Evolutionary conservation across 345 rosid species (phyloP).

Genomic region (Durio zibethinus): DNA sequence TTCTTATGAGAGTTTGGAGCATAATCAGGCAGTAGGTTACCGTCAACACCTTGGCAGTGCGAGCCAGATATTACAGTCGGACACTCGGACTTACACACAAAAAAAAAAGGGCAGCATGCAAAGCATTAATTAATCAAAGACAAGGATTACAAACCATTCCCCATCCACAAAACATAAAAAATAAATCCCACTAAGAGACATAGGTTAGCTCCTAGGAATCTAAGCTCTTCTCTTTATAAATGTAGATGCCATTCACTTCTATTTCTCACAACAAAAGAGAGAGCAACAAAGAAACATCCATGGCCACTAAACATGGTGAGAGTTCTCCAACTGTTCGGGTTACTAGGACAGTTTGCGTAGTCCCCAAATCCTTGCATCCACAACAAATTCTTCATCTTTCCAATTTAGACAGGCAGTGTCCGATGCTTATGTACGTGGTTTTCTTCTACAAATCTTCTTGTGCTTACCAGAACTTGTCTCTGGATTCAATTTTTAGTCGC

Average conservation of each 20-base stretch:
- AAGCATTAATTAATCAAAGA: conserved; percentile 2
- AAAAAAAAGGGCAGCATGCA: neutral
- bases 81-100: too few species aligned
- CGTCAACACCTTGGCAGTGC: neutral
- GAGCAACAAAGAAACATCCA: conserved; percentile 5
- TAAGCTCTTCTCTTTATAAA: neutral
- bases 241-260: neutral
- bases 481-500: conserved; percentile 35
- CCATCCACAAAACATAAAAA: too few species aligned
- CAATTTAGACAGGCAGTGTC: conserved; percentile 69
- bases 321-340: conserved; percentile 21
- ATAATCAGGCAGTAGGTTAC: neutral
- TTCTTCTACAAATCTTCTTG: conserved; percentile 47
- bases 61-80: conserved; percentile 4
- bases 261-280: conserved; percentile 14
- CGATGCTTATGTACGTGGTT: conserved; percentile 54
- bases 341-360: conserved; percentile 27
- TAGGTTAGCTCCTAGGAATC: conserved; percentile 2
- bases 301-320: conserved; percentile 25
- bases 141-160: neutral
- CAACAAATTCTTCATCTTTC: conserved; percentile 40
- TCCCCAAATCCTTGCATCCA: conserved; percentile 28
- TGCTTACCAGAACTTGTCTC: conserved; percentile 21
- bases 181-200: neutral
- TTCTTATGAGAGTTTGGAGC: neutral